Evolutionary conservation across 768 basidiomycete genomes (phyloP).

Genomic region (Collybia sordida): DNA sequence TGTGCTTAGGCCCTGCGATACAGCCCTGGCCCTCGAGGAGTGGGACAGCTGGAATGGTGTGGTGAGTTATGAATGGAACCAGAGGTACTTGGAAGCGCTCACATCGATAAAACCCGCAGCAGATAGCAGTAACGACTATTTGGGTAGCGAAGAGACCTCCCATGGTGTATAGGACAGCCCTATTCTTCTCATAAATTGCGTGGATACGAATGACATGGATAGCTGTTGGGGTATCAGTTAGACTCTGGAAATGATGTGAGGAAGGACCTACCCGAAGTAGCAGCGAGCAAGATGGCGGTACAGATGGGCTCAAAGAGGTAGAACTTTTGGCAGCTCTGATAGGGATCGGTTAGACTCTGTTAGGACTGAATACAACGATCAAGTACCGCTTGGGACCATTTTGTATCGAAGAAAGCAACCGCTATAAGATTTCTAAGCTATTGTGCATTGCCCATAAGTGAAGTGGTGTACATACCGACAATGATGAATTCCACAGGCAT

Average conservation of each 20-base stretch:
- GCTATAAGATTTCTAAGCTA: constrained; percentile 39
- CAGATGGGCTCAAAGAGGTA: constrained; percentile 87
- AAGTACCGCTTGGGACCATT: constrained; percentile 54
- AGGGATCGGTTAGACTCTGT: constrained; percentile 1
- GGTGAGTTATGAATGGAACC: constrained; percentile 2
- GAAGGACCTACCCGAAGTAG: constrained; percentile 50
- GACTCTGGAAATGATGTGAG: neutral
- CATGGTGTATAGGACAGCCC: constrained; percentile 54
- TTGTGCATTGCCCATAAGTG: neutral
- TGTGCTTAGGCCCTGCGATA: constrained; percentile 77
- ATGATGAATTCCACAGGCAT: constrained; percentile 80
- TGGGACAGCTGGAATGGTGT: constrained; percentile 53
- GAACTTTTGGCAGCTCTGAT: constrained; percentile 63
- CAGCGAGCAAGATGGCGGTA: constrained; percentile 78
- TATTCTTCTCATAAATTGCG: constrained; percentile 73
- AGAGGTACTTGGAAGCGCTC: constrained; percentile 20
- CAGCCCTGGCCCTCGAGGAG: constrained; percentile 77
- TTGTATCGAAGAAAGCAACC: constrained; percentile 83
- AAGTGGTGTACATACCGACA: constrained; percentile 49
- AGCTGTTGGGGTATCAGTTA: constrained; percentile 24
- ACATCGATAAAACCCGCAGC: constrained; percentile 80
- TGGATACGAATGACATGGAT: constrained; percentile 79
- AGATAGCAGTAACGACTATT: constrained; percentile 68
- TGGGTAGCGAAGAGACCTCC: constrained; percentile 63
- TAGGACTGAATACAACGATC: neutral